These are phyloP conservation scores for Mycena chlorophos DNA, from an alignment of 768 basidiomycete genomes.

Conservation along the genomic window DNA sequence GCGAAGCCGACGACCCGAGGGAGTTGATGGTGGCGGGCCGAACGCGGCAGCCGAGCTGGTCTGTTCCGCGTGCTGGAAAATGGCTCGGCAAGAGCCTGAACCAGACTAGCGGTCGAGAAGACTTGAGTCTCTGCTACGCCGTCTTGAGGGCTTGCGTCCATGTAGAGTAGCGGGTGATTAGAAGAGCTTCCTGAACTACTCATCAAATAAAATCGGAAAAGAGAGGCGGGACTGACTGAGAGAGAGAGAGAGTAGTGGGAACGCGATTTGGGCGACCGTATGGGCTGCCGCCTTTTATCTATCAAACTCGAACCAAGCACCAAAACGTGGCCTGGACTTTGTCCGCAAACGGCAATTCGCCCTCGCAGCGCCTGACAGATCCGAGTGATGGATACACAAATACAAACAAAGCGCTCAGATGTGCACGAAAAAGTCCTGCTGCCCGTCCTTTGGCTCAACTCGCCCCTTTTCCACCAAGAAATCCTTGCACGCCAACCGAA, in stretches of 20 bases:
- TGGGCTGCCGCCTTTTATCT: no score
- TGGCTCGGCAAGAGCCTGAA: background rate
- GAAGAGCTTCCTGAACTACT: no score
- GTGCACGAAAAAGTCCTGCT: conserved; percentile 21
- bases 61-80: background rate
- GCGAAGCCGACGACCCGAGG: background rate
- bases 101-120: background rate
- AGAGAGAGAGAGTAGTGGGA: no score
- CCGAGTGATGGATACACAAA: background rate
- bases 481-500: conserved; percentile 20
- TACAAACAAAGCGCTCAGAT: conserved; percentile 7
- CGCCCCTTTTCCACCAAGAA: conserved; percentile 16
- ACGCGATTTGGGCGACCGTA: no score
- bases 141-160: background rate
- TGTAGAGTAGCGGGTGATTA: no score
- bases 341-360: background rate
- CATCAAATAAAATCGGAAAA: no score
- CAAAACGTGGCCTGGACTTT: background rate
- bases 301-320: background rate
- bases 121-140: background rate
- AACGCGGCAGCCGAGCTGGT: background rate
- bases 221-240: no score
- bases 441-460: conserved; percentile 15
- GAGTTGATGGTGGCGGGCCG: background rate
- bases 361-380: background rate